A percentile compares a stretch with the other conserved stretches of the same genome.
phyloP scores from a whole-genome alignment of 208 protist species.

The Endotrypanum monterogeii region DNA sequence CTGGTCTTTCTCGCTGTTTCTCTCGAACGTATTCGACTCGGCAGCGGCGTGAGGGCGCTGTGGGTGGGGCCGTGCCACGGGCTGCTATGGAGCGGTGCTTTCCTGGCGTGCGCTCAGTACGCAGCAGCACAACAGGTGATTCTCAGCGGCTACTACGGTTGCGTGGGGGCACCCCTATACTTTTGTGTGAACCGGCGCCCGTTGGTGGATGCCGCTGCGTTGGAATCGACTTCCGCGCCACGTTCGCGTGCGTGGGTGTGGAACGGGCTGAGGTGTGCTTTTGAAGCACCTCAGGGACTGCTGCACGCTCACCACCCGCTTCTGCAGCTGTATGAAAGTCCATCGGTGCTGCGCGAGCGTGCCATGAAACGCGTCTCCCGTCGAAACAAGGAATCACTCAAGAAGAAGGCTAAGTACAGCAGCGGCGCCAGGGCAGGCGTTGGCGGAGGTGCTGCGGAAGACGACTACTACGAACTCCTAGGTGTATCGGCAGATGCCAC shows the following conservation, averaged over 20 bases:
- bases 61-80: slow-evolving; percentile 51
- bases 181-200: slow-evolving; percentile 44
- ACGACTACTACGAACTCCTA: slow-evolving; percentile 82
- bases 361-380: slow-evolving; percentile 42
- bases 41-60: slow-evolving; percentile 22
- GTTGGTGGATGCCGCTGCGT: slow-evolving; percentile 13
- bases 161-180: slow-evolving; percentile 41
- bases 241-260: slow-evolving; percentile 42
- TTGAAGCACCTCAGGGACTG: slow-evolving; percentile 34
- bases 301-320: slow-evolving; percentile 36
- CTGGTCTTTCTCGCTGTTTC: slow-evolving; percentile 65
- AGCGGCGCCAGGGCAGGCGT: slow-evolving; percentile 10
- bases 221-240: slow-evolving; percentile 1
- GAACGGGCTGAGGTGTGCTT: slow-evolving; percentile 41
- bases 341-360: slow-evolving; percentile 41
- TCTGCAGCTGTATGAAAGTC: slow-evolving; percentile 31
- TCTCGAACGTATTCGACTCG: slow-evolving; percentile 55
- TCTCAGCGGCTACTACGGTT: slow-evolving; percentile 49
- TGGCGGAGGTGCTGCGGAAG: slow-evolving; percentile 22
- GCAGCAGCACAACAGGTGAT: slow-evolving; percentile 74
- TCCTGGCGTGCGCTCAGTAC: slow-evolving; percentile 61
- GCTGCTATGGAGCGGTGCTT: slow-evolving; percentile 54
- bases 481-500: slow-evolving; percentile 62
- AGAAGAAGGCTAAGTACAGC: slow-evolving; percentile 30
- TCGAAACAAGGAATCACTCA: slow-evolving; percentile 29